phyloP scores from a whole-genome alignment of 352 stramenopile genomes.

The Phytophthora europaea region DNA sequence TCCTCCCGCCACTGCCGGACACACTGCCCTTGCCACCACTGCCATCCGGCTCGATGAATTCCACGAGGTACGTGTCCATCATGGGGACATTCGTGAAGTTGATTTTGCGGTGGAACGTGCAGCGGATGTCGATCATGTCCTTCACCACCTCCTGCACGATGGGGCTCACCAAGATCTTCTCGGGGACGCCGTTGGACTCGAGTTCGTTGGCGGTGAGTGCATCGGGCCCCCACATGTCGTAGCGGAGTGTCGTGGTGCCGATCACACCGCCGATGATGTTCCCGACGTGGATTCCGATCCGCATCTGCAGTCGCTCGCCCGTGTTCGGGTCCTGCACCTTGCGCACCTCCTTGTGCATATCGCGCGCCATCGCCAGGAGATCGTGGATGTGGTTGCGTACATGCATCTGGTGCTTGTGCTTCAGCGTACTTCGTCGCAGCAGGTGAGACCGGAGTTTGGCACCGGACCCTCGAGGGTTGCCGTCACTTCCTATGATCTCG shows the following conservation, averaged over 20 bases:
- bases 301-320: conserved; percentile 86
- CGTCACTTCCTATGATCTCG: conserved; percentile 13
- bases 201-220: conserved; percentile 88
- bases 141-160: conserved; percentile 86
- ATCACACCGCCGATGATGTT: conserved; percentile 92
- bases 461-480: conserved; percentile 11
- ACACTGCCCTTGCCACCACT: conserved; percentile 4
- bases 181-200: conserved; percentile 87
- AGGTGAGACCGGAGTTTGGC: conserved; percentile 35
- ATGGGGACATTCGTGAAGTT: conserved; percentile 85
- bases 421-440: conserved; percentile 70
- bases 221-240: conserved; percentile 91
- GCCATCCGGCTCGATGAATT: conserved; percentile 70
- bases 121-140: conserved; percentile 87
- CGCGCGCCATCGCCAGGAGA: conserved; percentile 80
- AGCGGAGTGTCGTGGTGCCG: conserved; percentile 86
- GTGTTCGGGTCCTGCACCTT: conserved; percentile 90
- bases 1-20: conserved; percentile 12
- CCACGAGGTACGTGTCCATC: conserved; percentile 89
- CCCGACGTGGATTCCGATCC: conserved; percentile 89
- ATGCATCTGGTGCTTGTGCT: conserved; percentile 87
- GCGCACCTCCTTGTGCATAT: conserved; percentile 90
- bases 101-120: conserved; percentile 84
- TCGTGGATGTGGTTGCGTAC: conserved; percentile 85
- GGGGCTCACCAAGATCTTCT: conserved; percentile 83